phyloP scores from a whole-genome alignment of 1,284 basidiomycete species.

The Cryptococcus sp. region DNA sequence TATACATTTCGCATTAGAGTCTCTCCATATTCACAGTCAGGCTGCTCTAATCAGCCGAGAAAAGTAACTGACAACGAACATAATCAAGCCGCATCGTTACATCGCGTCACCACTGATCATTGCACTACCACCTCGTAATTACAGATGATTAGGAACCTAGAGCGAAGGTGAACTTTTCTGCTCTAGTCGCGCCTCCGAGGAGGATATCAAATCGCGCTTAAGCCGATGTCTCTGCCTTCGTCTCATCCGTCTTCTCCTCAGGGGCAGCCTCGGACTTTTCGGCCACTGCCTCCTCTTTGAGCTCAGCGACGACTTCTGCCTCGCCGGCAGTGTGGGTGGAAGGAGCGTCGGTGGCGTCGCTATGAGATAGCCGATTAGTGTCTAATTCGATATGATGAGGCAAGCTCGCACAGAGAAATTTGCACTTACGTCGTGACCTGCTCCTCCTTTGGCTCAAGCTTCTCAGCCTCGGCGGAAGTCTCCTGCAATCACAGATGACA shows the following conservation, averaged over 20 bases:
- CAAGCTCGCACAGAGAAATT: background rate
- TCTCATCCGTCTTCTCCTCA: conserved; percentile 31
- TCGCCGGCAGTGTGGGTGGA: conserved; percentile 29
- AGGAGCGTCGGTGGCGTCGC: conserved; percentile 25
- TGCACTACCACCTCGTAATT: background rate
- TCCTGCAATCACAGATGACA: conserved; percentile 4
- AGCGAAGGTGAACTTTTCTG: too few species aligned
- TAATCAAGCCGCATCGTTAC: background rate
- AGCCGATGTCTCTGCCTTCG: conserved; percentile 1
- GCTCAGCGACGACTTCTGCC: conserved; percentile 10
- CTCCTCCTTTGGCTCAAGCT: conserved; percentile 23
- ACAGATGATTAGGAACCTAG: background rate
- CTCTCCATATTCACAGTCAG: too few species aligned
- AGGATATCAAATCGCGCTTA: too few species aligned
- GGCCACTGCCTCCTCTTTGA: conserved; percentile 26
- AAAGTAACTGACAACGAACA: too few species aligned
- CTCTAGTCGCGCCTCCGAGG: too few species aligned
- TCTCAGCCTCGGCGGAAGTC: conserved; percentile 19
- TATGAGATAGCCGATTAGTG: background rate
- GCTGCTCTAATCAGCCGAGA: too few species aligned
- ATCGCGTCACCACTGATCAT: background rate
- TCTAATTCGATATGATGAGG: background rate
- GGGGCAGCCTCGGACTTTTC: conserved; percentile 20
- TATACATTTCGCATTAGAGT: too few species aligned
- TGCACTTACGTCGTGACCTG: conserved; percentile 9